Evolutionary conservation across 1,284 basidiomycete genomes (phyloP).

Genomic region (Baeospora myosura): DNA sequence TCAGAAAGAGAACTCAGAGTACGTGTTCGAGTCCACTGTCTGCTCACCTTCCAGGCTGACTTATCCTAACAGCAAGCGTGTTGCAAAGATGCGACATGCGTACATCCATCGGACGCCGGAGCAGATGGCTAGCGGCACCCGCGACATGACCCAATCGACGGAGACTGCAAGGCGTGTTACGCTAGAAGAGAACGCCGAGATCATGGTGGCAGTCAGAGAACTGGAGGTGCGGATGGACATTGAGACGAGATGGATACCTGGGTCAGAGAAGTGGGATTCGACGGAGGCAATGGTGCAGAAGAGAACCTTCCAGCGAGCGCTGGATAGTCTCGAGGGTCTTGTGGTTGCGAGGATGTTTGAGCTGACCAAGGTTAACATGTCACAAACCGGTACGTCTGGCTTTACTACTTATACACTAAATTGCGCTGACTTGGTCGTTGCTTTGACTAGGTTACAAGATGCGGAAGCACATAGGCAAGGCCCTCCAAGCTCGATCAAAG

Average conservation of each 20-base stretch:
- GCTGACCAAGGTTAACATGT: too few relatives aligned
- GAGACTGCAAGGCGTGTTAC: background rate
- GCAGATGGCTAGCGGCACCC: background rate
- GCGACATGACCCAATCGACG: background rate
- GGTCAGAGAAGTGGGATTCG: background rate
- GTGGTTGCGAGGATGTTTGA: constrained; percentile 20
- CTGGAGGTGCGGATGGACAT: background rate
- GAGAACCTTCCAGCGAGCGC: constrained; percentile 14
- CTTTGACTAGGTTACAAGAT: constrained; percentile 20
- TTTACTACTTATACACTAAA: background rate
- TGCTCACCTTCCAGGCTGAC: background rate
- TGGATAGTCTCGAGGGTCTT: constrained; percentile 17
- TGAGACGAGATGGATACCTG: background rate
- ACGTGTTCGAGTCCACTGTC: background rate
- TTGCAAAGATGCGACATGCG: background rate
- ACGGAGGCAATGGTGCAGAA: background rate
- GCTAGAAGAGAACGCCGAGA: background rate
- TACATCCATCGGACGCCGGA: background rate
- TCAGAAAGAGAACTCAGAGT: constrained; percentile 6
- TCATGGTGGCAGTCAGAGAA: background rate
- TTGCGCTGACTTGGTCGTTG: background rate
- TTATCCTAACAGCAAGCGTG: background rate
- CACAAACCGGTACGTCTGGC: constrained; percentile 6
- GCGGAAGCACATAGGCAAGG: constrained; percentile 20
- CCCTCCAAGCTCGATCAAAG: constrained; percentile 16